Evolutionary conservation across 495 filamentous ascomycete species (phyloP).

Genomic region (Penicillium pulvis): DNA sequence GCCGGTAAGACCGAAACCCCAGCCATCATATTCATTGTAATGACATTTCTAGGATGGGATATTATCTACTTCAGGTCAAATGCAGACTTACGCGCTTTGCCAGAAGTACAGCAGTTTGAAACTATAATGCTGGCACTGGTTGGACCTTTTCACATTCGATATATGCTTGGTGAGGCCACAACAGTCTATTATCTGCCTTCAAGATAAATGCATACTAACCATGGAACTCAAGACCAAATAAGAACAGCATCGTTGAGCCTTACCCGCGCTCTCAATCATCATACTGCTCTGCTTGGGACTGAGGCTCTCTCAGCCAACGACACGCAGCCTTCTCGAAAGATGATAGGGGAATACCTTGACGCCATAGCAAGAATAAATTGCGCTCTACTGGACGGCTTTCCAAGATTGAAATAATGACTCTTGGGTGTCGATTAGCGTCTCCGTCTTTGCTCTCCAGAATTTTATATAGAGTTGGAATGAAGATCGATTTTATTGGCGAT

Average conservation of each 20-base stretch:
- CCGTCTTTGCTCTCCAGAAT: not conserved
- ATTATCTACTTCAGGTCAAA: too few relatives aligned
- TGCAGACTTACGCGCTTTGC: not conserved
- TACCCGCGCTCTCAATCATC: not conserved
- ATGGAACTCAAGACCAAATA: not conserved
- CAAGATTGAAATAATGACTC: not conserved
- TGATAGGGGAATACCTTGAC: too few relatives aligned
- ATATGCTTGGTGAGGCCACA: not conserved
- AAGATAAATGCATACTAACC: not conserved
- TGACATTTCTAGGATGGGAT: not conserved
- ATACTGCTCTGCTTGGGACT: too few relatives aligned
- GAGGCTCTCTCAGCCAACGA: too few relatives aligned
- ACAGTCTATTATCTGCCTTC: not conserved
- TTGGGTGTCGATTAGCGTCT: not conserved
- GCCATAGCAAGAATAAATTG: too few relatives aligned
- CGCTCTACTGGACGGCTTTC: too few relatives aligned
- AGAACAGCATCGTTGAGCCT: not conserved
- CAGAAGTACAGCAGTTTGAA: not conserved
- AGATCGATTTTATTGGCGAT: conserved; percentile 23
- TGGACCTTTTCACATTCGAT: not conserved
- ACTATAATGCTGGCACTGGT: not conserved
- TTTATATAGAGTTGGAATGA: conserved; percentile 4
- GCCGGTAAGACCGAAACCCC: not conserved
- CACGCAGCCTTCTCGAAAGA: too few relatives aligned
- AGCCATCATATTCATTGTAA: too few relatives aligned